Evolutionary conservation across 257 asterid genomes (phyloP).

Genomic region (Salvia miltiorrhiza): DNA sequence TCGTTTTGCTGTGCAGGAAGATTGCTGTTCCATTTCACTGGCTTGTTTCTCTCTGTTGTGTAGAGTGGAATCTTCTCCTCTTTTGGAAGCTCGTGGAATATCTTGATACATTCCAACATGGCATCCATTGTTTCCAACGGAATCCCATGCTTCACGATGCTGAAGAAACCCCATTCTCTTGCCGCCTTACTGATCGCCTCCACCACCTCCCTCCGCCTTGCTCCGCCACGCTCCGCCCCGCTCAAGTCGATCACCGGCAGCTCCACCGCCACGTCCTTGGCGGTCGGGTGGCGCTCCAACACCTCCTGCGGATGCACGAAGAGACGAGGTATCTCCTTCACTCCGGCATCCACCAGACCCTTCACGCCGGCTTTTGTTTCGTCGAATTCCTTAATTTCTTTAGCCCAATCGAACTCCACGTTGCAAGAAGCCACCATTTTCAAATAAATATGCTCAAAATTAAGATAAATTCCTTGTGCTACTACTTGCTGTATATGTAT

Average conservation of each 20-base stretch:
- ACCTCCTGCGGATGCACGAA: conserved; percentile 25
- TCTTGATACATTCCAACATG: conserved; percentile 20
- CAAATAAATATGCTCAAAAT: not conserved
- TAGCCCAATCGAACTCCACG: conserved; percentile 18
- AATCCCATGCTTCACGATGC: conserved; percentile 31
- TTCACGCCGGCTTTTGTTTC: conserved; percentile 35
- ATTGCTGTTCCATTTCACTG: conserved; percentile 29
- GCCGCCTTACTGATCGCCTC: conserved; percentile 27
- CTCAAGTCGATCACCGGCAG: conserved; percentile 28
- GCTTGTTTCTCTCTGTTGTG: conserved; percentile 14
- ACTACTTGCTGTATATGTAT: too few species aligned
- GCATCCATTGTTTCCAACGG: conserved; percentile 33
- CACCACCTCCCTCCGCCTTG: conserved; percentile 20
- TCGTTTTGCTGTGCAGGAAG: conserved; percentile 4
- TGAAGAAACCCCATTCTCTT: conserved; percentile 33
- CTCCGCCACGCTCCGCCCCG: not conserved
- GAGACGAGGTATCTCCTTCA: conserved; percentile 24
- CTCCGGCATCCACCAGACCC: conserved; percentile 34
- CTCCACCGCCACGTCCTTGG: not conserved
- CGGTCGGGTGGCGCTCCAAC: not conserved
- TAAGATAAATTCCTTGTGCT: too few species aligned
- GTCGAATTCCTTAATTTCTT: conserved; percentile 24
- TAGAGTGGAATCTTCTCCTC: conserved; percentile 27
- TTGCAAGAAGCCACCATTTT: not conserved
- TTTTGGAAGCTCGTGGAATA: conserved; percentile 34